Evolutionary conservation across 768 basidiomycete genomes (phyloP), one percentile per base, ranked within the genome.

Genomic region (Rhizopogon sp.): DNA sequence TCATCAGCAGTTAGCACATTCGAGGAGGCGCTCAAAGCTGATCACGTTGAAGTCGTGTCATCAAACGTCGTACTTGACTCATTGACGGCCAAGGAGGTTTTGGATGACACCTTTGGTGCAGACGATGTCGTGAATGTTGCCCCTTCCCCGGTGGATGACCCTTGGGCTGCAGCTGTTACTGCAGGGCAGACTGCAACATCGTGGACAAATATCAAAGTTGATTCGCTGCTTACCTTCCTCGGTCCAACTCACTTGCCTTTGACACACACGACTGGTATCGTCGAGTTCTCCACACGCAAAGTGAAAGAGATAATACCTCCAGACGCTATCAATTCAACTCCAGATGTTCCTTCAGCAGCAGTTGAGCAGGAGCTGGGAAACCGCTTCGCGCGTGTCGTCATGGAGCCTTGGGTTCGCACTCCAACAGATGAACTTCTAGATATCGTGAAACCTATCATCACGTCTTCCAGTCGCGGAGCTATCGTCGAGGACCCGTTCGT

Each of bases 271-370:
- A 71, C 82, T 2, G 85, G 84, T 11, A 67, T 87, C 50, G 81
- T 86, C 52, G 88, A 90, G 66, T 73, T 71, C 39, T 84, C 84
- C 3, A 78, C 84, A 49, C 76, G 88, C 29, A 74, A 76, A 43
- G 75, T 90, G 66, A 76, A 76, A 47, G 63, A 74, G 2, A 67
- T 85, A 53, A 59, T 72, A 5, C 59, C 70, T 2, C 79, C 79
- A 1, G 66, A 66, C 25, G 25, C 60, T 56, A 53, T 29, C 39
- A n/a, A n/a, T 3, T 29, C 44, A 49, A 44, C 35, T 44, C 20
- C 31, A 51, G 41, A 41, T 16, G 3, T 16, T 25, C 11, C 31
- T 5, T 42, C 45, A 2, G 45, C 56, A 14, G 46, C 68, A 3
- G 72, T 82, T 25, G 80, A 84, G 62, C 66, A 68, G 28, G 76